Evolutionary conservation across 306 rosid species (phyloP), one percentile per base, ranked within the genome.

Genomic region (Gastrolobium villosum): DNA sequence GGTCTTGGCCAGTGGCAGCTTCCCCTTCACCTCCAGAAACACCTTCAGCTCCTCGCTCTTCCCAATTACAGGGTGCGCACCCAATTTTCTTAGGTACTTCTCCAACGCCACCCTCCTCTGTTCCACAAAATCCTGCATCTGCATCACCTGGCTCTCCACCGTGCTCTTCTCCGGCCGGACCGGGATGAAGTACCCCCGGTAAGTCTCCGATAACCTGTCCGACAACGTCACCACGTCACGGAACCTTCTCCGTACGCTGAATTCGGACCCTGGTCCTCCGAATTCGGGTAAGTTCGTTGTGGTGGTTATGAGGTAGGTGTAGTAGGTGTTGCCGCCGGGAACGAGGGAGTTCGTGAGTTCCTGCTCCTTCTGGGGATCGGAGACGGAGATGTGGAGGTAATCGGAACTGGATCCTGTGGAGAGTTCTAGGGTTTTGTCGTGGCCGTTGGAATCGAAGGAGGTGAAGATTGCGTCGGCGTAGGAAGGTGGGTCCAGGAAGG

Each of bases 101-200:
- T 95, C 98, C 89, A 95, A 49, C 13, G 97, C 93, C 37, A 84
- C 81, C 56, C 99, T 87, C 74, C 99, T 87, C 86, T 93, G 99
- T 85, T 95, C 99, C 63, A 95, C 98, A 46, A 95, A 95, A 74
- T 95, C 99, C 66, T 88, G 90, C 74, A 87, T 95, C 77, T 93
- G 98, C 99, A 95, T 95, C 75, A 95, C 97, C 81, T 95, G 97
- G 69, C 97, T 91, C 89, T 95, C 99, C 79, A 93, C 96, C 13
- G 94, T 85, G 81, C 86, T 93, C 93, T 95, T 95, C 75, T 95
- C 99, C 53, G 99, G 99, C 65, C 99, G 72, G 36, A 91, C 88
- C 53, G 99, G 98, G 44, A 95, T 84, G 62, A 95, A 91, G 30
- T 83, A 81, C 6, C 99, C 98, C 7, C 99, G 83, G 61, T 90